Conservation (phyloP, 352 stramenopile species). For the Phytopythium helicoides region DNA sequence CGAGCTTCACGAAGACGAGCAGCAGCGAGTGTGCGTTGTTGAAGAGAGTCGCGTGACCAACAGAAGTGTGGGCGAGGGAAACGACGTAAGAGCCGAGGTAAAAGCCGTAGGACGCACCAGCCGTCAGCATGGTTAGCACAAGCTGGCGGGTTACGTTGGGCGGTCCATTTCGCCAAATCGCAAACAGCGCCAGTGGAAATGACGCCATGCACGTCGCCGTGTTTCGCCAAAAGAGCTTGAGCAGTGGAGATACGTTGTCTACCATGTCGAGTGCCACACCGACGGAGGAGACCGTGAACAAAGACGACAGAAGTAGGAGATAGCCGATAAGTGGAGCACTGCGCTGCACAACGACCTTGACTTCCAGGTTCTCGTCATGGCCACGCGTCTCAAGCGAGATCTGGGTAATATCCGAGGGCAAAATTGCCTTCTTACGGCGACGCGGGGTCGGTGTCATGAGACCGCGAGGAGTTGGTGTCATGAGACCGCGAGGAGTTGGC, state of each 20-base stretch:
- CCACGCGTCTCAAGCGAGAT: slow-evolving; percentile 71
- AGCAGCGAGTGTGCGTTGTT: slow-evolving; percentile 83
- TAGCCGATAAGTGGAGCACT: slow-evolving; percentile 71
- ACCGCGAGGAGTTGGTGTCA: too few species aligned
- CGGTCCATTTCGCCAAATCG: slow-evolving; percentile 31
- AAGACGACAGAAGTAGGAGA: slow-evolving; percentile 51
- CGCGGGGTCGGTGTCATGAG: too few species aligned
- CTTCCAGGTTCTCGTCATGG: slow-evolving; percentile 65
- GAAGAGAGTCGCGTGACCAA: slow-evolving; percentile 81
- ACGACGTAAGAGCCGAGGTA: slow-evolving; percentile 72
- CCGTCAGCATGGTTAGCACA: slow-evolving; percentile 37
- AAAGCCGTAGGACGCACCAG: slow-evolving; percentile 64
- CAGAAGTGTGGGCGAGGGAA: slow-evolving; percentile 65
- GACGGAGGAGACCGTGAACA: slow-evolving; percentile 78
- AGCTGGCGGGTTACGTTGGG: slow-evolving; percentile 30
- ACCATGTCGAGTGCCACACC: slow-evolving; percentile 74
- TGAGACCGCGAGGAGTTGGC: slow-evolving; percentile 15
- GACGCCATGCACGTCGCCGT: slow-evolving; percentile 61
- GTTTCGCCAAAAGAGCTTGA: slow-evolving; percentile 89
- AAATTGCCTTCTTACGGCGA: slow-evolving; percentile 27
- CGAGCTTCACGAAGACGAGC: slow-evolving; percentile 72
- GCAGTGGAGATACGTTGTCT: slow-evolving; percentile 45
- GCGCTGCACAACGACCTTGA: slow-evolving; percentile 68
- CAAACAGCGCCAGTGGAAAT: slow-evolving; percentile 38
- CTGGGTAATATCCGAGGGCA: slow-evolving; percentile 70